Evolutionary conservation across 2,329 filamentous ascomycete species (phyloP).

Genomic region (Nannizziopsis arthrosporioides): DNA sequence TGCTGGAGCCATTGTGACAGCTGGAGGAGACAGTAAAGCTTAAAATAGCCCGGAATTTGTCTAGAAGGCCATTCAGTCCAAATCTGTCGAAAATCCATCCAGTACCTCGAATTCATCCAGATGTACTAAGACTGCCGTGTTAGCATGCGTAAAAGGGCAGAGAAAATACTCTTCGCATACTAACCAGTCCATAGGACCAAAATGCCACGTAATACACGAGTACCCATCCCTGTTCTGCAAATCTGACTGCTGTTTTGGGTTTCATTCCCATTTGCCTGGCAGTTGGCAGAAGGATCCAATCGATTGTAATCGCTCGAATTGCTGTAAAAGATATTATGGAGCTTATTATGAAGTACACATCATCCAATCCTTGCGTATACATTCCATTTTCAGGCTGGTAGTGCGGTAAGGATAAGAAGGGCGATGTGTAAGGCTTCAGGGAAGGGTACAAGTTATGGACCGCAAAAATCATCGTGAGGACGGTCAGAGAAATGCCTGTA

Average conservation of each 20-base stretch:
- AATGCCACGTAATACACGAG: constrained; percentile 70
- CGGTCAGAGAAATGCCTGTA: constrained; percentile 73
- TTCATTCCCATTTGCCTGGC: constrained; percentile 61
- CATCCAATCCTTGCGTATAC: constrained; percentile 69
- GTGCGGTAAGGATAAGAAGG: constrained; percentile 82
- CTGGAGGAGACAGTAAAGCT: constrained; percentile 82
- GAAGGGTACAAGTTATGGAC: constrained; percentile 73
- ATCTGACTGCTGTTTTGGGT: constrained; percentile 68
- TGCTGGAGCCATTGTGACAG: constrained; percentile 91
- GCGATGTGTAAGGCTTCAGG: constrained; percentile 64
- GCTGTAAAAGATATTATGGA: constrained; percentile 80
- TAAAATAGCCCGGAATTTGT: constrained; percentile 61
- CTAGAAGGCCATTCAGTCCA: constrained; percentile 79
- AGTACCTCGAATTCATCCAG: constrained; percentile 65
- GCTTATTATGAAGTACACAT: constrained; percentile 63
- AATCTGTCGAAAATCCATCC: constrained; percentile 60
- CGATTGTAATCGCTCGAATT: constrained; percentile 71
- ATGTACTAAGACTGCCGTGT: constrained; percentile 51
- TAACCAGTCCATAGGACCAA: constrained; percentile 74
- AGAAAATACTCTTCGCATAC: constrained; percentile 22
- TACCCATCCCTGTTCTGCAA: constrained; percentile 91
- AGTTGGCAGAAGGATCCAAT: constrained; percentile 71
- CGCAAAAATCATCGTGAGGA: constrained; percentile 69
- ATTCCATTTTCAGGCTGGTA: constrained; percentile 55
- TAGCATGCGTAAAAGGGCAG: constrained; percentile 5